Base-by-base conservation (phyloP, 2,329 filamentous ascomycete genomes). In the Penicillium expansum region DNA sequence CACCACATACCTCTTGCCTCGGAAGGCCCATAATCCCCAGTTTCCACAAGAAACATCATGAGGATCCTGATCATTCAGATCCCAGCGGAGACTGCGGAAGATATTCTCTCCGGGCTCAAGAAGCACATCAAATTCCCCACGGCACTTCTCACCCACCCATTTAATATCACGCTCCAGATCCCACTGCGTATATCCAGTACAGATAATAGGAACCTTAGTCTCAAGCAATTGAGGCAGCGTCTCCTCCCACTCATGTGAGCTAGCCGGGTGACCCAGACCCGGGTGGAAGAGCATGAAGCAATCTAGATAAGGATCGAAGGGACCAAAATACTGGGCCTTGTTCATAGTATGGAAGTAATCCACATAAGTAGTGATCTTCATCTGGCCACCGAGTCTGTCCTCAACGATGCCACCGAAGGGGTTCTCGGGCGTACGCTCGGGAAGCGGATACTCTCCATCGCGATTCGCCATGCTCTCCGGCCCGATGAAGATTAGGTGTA, bases 281-380 rank as follows among this genome's bases (percentile, higher is more conserved):
- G 95, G 95, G 70, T 99, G 95, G 82, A 97, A 99, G 50, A 97
- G 83, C 69, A 99, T 87, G 71, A 99, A 96, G 75, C 90, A 94
- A 79, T 99, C 94, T 74, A 99, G 96, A 78, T 99, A 99, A 0
- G 94, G 94, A 71, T 99, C 94, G 71, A 95, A 97, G 0, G 95
- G 94, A 56, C 90, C 86, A 78, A 97, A 99, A 71, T 92, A 84
- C 47, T 91, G 89, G 0, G 93, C 90, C 72, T 92, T 86, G 78
- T 99, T 93, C 66, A 99, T 85, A 2, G 91, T 97, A 76, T 99
- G 93, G 79, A 95, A 99, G 78, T 99, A 97, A 67, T 99, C 94
- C 50, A 97, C 93, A 69, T 92, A 96, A 0, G 95, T 99, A 73
- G 89, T 94, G 69, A 99, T 96, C 80, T 99, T 99, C 85, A 97